Evolutionary conservation across 2,329 filamentous ascomycete genomes (phyloP).

Genomic region (Ramularia endophylla): DNA sequence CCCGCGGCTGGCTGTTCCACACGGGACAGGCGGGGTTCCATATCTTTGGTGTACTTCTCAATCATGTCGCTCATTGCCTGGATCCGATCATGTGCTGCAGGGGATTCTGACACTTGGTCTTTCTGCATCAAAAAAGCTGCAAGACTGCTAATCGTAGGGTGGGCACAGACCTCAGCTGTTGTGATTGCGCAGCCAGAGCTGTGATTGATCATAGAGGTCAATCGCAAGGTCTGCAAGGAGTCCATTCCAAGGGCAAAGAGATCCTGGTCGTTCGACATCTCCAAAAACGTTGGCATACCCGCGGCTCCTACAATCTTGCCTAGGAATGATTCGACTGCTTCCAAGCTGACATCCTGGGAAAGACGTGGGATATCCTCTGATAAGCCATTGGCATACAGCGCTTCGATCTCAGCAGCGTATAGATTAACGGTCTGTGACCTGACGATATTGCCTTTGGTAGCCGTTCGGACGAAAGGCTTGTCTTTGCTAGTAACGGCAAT

Average conservation of each 20-base stretch:
- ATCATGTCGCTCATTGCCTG: constrained; percentile 29
- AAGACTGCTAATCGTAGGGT: constrained; percentile 28
- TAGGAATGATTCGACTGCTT: constrained; percentile 14
- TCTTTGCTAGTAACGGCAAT: constrained; percentile 39
- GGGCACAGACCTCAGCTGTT: constrained; percentile 28
- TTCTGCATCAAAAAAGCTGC: too few relatives aligned
- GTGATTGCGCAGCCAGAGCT: constrained; percentile 19
- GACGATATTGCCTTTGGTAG: constrained; percentile 13
- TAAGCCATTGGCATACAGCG: constrained; percentile 35
- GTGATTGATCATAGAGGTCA: constrained; percentile 24
- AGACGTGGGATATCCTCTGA: constrained; percentile 12
- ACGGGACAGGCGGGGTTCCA: constrained; percentile 15
- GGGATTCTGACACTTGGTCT: too few relatives aligned
- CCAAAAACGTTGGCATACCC: constrained; percentile 9
- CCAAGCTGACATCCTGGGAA: constrained; percentile 11
- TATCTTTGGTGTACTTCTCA: constrained; percentile 25
- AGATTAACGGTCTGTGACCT: constrained; percentile 20
- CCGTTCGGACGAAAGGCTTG: constrained; percentile 38
- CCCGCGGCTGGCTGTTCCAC: too few relatives aligned
- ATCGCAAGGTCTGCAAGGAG: constrained; percentile 28
- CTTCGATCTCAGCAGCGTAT: constrained; percentile 44
- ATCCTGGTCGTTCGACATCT: constrained; percentile 24
- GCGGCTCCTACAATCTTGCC: constrained; percentile 13
- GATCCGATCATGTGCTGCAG: too few relatives aligned
- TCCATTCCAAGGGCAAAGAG: constrained; percentile 32